Conservation (phyloP, 208 protist species). For the Leptomonas pyrrhocoris region DNA sequence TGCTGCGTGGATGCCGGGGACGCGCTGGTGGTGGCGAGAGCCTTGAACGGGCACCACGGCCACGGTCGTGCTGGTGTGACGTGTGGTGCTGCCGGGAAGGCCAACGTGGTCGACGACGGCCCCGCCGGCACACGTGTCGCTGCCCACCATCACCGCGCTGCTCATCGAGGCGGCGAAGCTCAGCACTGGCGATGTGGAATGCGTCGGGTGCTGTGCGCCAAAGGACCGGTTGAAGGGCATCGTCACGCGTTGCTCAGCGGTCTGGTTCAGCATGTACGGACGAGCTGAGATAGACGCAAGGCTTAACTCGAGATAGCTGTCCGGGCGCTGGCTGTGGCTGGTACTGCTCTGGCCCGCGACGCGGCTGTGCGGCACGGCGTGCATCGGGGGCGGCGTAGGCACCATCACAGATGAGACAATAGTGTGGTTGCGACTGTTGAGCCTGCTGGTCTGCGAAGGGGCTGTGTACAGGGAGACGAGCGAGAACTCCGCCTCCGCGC, state of each 20-base stretch:
- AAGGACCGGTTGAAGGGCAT: background rate
- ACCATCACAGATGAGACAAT: background rate
- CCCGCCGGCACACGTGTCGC: background rate
- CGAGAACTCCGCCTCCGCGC: slow-evolving; percentile 8
- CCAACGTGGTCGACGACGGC: background rate
- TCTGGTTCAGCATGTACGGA: slow-evolving; percentile 37
- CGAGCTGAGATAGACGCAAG: slow-evolving; percentile 8
- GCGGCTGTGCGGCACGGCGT: background rate
- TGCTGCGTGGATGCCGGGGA: background rate
- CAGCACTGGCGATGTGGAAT: background rate
- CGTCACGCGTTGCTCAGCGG: slow-evolving; percentile 29
- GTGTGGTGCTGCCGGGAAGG: slow-evolving; percentile 5
- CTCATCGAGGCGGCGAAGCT: background rate
- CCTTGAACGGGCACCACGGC: background rate
- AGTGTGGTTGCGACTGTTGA: slow-evolving; percentile 6
- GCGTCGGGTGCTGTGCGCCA: background rate
- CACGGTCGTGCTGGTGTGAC: background rate
- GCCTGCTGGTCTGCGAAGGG: background rate
- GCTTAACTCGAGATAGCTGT: slow-evolving; percentile 14
- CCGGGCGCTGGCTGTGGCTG: background rate
- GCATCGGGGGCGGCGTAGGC: slow-evolving; percentile 1
- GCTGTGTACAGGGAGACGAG: slow-evolving; percentile 10
- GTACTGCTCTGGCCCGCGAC: background rate
- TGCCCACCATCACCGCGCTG: background rate
- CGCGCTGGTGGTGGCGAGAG: slow-evolving; percentile 6